Percentiles rank a stretch among this genome's conserved stretches.
Conservation (phyloP, 192 early-diverging fungal genomes). For the Gaertneriomyces semiglobifer region DNA sequence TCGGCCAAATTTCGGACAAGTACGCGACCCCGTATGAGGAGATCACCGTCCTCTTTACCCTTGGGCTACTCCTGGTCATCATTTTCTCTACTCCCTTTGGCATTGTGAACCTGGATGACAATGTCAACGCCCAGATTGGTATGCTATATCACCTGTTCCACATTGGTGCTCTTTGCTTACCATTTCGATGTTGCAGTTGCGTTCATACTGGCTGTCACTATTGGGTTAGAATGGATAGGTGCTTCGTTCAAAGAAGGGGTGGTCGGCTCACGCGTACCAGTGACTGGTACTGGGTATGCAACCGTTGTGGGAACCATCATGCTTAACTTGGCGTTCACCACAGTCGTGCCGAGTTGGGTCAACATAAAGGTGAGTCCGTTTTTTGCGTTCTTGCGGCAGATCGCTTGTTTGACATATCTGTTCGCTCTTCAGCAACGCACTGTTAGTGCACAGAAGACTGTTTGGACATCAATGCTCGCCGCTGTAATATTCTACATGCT, state of each 20-base stretch:
- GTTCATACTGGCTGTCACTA: slow-evolving; percentile 42
- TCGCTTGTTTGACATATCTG: neutral
- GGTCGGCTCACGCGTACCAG: slow-evolving; percentile 29
- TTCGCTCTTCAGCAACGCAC: slow-evolving; percentile 29
- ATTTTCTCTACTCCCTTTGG: slow-evolving; percentile 44
- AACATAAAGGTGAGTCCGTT: slow-evolving; percentile 48
- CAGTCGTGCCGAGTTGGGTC: slow-evolving; percentile 54
- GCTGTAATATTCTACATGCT: slow-evolving; percentile 39
- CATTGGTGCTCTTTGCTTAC: neutral
- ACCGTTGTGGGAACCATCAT: slow-evolving; percentile 47
- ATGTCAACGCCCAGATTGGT: slow-evolving; percentile 51
- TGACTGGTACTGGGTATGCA: slow-evolving; percentile 28
- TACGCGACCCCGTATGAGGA: slow-evolving; percentile 46
- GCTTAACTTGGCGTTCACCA: slow-evolving; percentile 51
- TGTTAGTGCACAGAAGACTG: slow-evolving; percentile 48
- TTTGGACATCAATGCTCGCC: slow-evolving; percentile 43
- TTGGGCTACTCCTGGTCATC: slow-evolving; percentile 40
- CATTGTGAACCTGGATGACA: slow-evolving; percentile 54
- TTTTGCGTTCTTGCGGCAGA: neutral
- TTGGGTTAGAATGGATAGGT: slow-evolving; percentile 45
- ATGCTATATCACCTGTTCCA: neutral
- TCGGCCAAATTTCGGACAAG: slow-evolving; percentile 11
- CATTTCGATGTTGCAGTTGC: slow-evolving; percentile 23
- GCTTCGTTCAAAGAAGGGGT: slow-evolving; percentile 22
- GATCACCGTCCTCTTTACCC: slow-evolving; percentile 41